Evolutionary conservation across 768 basidiomycete genomes (phyloP).

Genomic region (Termitomyces sp.): DNA sequence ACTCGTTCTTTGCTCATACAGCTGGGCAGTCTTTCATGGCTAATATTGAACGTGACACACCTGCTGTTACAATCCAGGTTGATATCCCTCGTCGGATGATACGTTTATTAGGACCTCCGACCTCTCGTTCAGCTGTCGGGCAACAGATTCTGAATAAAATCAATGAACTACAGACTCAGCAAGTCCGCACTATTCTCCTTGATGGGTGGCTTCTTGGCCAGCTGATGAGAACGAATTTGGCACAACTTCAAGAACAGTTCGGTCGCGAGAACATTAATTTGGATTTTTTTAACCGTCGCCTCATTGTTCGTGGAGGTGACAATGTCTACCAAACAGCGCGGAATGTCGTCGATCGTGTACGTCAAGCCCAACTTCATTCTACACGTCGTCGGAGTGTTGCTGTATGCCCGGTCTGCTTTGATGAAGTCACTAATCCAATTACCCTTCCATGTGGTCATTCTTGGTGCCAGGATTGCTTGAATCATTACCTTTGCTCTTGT

Average conservation of each 20-base stretch:
- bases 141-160: slow-evolving; percentile 43
- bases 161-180: slow-evolving; percentile 33
- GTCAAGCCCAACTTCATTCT: slow-evolving; percentile 17
- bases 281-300: slow-evolving; percentile 32
- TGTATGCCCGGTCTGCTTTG: slow-evolving; percentile 69
- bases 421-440: slow-evolving; percentile 43
- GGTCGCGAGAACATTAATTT: slow-evolving; percentile 55
- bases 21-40: slow-evolving; percentile 41
- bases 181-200: slow-evolving; percentile 39
- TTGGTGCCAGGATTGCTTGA: slow-evolving; percentile 63
- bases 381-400: slow-evolving; percentile 13
- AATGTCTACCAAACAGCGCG: slow-evolving; percentile 35
- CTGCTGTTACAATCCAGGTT: slow-evolving; percentile 36
- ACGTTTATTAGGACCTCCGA: slow-evolving; percentile 47
- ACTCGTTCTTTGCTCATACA: slow-evolving; percentile 46
- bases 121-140: slow-evolving; percentile 33
- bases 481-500: slow-evolving; percentile 51
- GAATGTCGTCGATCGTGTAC: slow-evolving; percentile 30
- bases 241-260: slow-evolving; percentile 37
- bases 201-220: slow-evolving; percentile 36
- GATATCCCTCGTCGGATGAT: slow-evolving; percentile 38
- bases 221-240: slow-evolving; percentile 42
- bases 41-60: slow-evolving; percentile 30
- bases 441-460: slow-evolving; percentile 58
- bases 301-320: slow-evolving; percentile 55